Evolutionary conservation across 768 basidiomycete species (phyloP).

Genomic region (Candolleomyces aberdarensis): DNA sequence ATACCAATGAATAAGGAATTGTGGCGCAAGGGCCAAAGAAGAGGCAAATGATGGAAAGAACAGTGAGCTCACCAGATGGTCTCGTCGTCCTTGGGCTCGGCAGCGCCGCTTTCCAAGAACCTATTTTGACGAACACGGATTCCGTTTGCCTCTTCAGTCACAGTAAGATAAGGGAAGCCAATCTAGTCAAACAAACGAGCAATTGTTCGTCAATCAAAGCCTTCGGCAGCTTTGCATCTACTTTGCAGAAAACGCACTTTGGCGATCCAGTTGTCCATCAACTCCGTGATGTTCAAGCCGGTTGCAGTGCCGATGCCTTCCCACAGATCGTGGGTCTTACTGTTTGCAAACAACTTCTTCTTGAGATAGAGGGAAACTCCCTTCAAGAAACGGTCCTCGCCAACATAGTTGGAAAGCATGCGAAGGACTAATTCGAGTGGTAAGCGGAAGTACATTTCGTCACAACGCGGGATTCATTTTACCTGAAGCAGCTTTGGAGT

Average conservation of each 20-base stretch:
- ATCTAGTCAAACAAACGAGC: conserved; percentile 22
- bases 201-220: too few relatives aligned
- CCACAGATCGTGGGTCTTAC: conserved; percentile 85
- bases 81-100: conserved; percentile 78
- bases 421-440: conserved; percentile 62
- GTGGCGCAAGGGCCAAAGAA: not conserved
- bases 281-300: conserved; percentile 64
- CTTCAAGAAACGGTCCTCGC: conserved; percentile 83
- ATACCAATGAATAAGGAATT: not conserved
- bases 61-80: conserved; percentile 66
- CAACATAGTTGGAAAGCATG: conserved; percentile 88
- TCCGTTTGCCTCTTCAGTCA: conserved; percentile 70
- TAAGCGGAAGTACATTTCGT: not conserved
- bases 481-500: conserved; percentile 83
- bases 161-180: conserved; percentile 89
- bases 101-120: conserved; percentile 83
- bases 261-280: conserved; percentile 92
- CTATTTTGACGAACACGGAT: conserved; percentile 86
- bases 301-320: conserved; percentile 76
- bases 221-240: too few relatives aligned
- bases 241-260: conserved; percentile 42
- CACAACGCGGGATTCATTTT: conserved; percentile 12
- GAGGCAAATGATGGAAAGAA: not conserved
- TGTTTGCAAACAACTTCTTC: conserved; percentile 81
- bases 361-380: conserved; percentile 93